These are phyloP conservation scores for Leccinum arenicola DNA, from an alignment of 768 basidiomycete species.

Conservation along the genomic window DNA sequence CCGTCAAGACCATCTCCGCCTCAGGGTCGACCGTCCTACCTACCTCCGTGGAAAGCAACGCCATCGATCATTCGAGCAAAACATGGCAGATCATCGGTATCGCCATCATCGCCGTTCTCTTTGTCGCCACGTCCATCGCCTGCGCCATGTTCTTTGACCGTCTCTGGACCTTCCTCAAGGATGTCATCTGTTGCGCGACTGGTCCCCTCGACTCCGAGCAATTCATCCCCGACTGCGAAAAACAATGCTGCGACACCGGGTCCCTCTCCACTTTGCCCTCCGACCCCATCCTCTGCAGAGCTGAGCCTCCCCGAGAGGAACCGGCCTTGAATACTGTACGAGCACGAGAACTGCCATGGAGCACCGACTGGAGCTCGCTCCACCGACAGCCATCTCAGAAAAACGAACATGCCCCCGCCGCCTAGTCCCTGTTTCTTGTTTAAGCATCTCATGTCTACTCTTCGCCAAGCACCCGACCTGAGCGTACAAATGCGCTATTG, in stretches of 20 bases:
- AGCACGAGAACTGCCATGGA: slow-evolving; percentile 27
- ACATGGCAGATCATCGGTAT: slow-evolving; percentile 74
- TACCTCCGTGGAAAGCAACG: slow-evolving; percentile 6
- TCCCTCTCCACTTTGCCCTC: slow-evolving; percentile 7
- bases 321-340: background rate
- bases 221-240: slow-evolving; percentile 63
- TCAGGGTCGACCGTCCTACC: slow-evolving; percentile 7
- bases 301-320: slow-evolving; percentile 1
- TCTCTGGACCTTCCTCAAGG: slow-evolving; percentile 60
- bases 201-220: slow-evolving; percentile 43
- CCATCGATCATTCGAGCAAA: slow-evolving; percentile 41
- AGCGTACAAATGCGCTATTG: slow-evolving; percentile 6
- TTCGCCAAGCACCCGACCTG: background rate
- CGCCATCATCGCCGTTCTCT: slow-evolving; percentile 58
- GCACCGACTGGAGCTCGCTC: slow-evolving; percentile 16
- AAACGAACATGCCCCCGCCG: slow-evolving; percentile 9
- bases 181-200: slow-evolving; percentile 42
- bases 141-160: slow-evolving; percentile 68
- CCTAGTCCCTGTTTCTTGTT: background rate
- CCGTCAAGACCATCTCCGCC: slow-evolving; percentile 1
- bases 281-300: background rate
- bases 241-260: slow-evolving; percentile 51
- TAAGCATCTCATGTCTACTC: background rate
- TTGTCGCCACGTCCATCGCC: slow-evolving; percentile 54
- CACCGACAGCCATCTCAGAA: slow-evolving; percentile 21